Conservation (phyloP, 2,329 filamentous ascomycete genomes). For the Ophiostoma triangulosporum region DNA sequence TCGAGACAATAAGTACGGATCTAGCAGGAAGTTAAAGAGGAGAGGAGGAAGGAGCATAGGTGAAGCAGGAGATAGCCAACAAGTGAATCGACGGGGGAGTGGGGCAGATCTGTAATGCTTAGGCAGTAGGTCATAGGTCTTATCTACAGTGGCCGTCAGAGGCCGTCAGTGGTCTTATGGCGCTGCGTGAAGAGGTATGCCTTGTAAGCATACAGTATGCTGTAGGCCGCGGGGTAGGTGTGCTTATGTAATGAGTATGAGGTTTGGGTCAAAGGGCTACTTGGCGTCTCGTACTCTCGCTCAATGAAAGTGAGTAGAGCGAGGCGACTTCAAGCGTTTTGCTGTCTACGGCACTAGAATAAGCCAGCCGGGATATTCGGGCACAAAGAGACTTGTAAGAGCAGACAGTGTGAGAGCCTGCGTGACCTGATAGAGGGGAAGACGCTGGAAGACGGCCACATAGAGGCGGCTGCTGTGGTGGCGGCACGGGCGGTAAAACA, state of each 20-base stretch:
- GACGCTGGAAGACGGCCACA: neutral
- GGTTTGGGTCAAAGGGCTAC: no score
- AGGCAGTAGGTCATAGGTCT: neutral
- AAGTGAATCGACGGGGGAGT: slow-evolving; percentile 1
- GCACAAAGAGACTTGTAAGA: no score
- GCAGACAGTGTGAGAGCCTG: neutral
- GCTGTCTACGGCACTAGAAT: neutral
- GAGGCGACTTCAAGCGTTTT: neutral
- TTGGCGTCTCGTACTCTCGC: neutral
- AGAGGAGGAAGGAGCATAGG: neutral
- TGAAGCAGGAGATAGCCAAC: neutral
- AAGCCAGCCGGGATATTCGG: neutral
- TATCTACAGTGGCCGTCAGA: neutral
- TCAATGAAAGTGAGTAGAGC: neutral
- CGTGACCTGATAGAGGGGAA: neutral
- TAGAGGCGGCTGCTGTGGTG: neutral
- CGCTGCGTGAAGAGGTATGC: neutral
- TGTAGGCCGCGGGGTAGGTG: neutral
- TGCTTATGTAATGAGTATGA: neutral
- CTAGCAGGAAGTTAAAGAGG: neutral
- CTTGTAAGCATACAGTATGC: no score
- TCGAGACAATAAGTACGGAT: neutral
- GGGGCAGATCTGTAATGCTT: neutral
- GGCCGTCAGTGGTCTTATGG: neutral
- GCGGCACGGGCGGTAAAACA: neutral